phyloP scores from a whole-genome alignment of 345 rosid genomes.

The Angophora floribunda region DNA sequence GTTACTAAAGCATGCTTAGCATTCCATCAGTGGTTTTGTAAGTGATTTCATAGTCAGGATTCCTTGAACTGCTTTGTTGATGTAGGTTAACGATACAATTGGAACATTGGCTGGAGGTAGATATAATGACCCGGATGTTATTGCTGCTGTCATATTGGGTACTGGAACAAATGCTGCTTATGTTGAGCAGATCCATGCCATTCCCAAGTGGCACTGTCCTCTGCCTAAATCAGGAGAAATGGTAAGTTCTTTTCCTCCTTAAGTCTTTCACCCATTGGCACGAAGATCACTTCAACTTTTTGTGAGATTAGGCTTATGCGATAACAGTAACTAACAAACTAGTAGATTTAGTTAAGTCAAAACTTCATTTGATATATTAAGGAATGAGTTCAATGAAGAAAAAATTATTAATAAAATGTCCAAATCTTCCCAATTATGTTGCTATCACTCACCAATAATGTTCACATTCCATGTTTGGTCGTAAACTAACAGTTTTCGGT shows the following conservation, averaged over 20 bases:
- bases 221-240: constrained; percentile 82
- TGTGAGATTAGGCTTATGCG: neutral
- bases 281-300: neutral
- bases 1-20: neutral
- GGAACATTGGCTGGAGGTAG: constrained; percentile 95
- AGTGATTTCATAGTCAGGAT: neutral
- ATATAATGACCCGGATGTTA: constrained; percentile 52
- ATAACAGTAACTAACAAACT: neutral
- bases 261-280: neutral
- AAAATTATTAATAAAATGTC: neutral
- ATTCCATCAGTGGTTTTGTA: neutral
- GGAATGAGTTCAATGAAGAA: neutral
- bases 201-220: constrained; percentile 85
- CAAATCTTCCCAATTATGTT: neutral
- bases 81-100: constrained; percentile 81
- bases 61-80: neutral
- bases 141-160: constrained; percentile 85
- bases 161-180: constrained; percentile 93
- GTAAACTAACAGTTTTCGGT: neutral
- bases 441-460: neutral
- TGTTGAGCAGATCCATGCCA: constrained; percentile 66
- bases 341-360: neutral
- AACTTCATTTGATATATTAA: neutral
- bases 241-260: constrained; percentile 21
- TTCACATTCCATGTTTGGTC: neutral